Percentiles rank a stretch among this genome's conserved stretches.
Conservation (phyloP, 208 protist genomes). For the Acanthamoeba royreba region DNA sequence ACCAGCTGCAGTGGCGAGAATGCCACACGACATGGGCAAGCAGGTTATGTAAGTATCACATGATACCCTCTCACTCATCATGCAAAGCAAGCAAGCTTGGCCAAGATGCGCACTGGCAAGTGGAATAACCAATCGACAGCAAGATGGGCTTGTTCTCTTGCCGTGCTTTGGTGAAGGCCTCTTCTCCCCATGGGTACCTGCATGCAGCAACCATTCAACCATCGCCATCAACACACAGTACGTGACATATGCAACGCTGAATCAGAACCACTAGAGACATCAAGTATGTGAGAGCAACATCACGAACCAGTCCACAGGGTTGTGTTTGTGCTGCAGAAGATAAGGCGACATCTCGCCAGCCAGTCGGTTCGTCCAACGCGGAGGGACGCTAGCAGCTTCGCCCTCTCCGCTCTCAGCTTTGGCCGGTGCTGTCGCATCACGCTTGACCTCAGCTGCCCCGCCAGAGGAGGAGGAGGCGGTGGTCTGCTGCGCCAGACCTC, state of each 20-base stretch:
- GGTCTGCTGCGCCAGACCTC: no score
- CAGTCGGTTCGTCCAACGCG: background rate
- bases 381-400: background rate
- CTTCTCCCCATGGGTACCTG: constrained; percentile 63
- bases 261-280: background rate
- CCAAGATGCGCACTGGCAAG: constrained; percentile 57
- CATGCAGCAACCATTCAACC: background rate
- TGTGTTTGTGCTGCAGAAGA: constrained; percentile 66
- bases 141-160: constrained; percentile 68
- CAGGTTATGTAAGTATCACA: background rate
- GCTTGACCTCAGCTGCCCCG: no score
- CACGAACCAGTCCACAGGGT: constrained; percentile 68
- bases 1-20: constrained; percentile 50
- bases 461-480: no score
- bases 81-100: background rate
- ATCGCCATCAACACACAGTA: background rate
- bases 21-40: background rate
- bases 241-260: background rate
- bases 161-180: constrained; percentile 62
- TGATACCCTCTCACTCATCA: background rate
- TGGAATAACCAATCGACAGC: constrained; percentile 72
- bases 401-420: no score
- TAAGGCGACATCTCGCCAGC: constrained; percentile 55
- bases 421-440: no score
- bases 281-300: background rate